Evolutionary conservation across 73 alveolate species (phyloP).

Genomic region (Tetrahymena borealis): DNA sequence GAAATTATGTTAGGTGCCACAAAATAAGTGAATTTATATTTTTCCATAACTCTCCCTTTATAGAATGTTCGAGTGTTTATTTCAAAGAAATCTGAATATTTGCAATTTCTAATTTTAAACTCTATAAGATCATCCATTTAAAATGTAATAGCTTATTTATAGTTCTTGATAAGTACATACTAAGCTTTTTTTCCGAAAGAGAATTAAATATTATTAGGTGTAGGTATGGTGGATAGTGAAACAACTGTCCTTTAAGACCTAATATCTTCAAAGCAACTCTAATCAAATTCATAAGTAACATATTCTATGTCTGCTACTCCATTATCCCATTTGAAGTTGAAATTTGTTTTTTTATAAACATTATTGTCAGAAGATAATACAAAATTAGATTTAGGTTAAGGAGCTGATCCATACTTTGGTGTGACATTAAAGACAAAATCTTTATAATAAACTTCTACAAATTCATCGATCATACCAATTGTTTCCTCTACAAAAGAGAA

Average conservation of each 20-base stretch:
- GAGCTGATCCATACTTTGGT: too few relatives aligned
- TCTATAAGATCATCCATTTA: too few relatives aligned
- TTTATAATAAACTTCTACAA: background rate
- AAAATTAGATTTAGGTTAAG: background rate
- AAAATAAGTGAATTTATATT: background rate
- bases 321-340: background rate
- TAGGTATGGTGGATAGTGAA: too few relatives aligned
- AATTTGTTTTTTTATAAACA: background rate
- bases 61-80: background rate
- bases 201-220: too few relatives aligned
- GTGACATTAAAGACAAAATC: background rate
- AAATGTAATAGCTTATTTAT: too few relatives aligned
- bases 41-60: background rate
- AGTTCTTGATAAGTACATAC: too few relatives aligned
- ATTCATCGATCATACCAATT: background rate
- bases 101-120: background rate
- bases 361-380: background rate
- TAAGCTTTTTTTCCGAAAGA: too few relatives aligned
- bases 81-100: background rate
- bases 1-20: background rate
- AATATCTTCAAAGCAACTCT: too few relatives aligned
- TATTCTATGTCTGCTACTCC: background rate
- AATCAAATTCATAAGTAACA: background rate
- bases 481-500: background rate
- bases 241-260: too few relatives aligned